These are phyloP conservation scores for Globomyces pollinis-pini DNA, from an alignment of 192 early-diverging fungal species.

Conservation along the genomic window DNA sequence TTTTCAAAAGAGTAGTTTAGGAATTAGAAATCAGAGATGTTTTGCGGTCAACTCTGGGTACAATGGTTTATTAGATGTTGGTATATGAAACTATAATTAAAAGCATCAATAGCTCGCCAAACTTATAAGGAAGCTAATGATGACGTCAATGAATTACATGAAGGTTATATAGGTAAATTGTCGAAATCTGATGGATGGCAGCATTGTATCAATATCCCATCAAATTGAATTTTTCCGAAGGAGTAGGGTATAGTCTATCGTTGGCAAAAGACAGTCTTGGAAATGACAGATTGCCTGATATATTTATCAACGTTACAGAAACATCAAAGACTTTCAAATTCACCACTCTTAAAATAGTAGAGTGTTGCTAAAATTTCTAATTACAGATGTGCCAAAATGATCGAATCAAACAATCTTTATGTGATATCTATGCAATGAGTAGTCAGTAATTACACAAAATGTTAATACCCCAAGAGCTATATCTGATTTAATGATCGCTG, in stretches of 20 bases:
- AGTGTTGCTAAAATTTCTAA: no score
- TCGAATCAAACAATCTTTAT: constrained; percentile 69
- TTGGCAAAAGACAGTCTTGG: constrained; percentile 25
- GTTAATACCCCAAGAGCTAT: constrained; percentile 44
- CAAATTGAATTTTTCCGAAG: constrained; percentile 56
- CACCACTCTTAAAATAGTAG: constrained; percentile 71
- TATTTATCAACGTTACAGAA: constrained; percentile 64
- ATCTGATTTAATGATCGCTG: constrained; percentile 30
- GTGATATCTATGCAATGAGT: constrained; percentile 62
- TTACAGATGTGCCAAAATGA: no score
- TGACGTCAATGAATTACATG: constrained; percentile 59
- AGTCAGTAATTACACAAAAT: constrained; percentile 42
- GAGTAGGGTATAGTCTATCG: constrained; percentile 56
- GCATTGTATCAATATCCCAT: constrained; percentile 37
- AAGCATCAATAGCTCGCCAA: constrained; percentile 66
- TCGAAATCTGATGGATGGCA: no score
- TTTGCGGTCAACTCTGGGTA: constrained; percentile 78
- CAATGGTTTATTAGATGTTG: constrained; percentile 83
- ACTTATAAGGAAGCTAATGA: constrained; percentile 69
- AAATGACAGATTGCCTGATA: constrained; percentile 48
- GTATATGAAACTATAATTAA: no score
- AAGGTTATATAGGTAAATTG: constrained; percentile 25
- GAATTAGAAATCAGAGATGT: constrained; percentile 74
- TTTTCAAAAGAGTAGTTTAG: constrained; percentile 64
- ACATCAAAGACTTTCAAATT: constrained; percentile 52